Conservation (phyloP, 352 stramenopile species). For the Phytophthora pistaciae region DNA sequence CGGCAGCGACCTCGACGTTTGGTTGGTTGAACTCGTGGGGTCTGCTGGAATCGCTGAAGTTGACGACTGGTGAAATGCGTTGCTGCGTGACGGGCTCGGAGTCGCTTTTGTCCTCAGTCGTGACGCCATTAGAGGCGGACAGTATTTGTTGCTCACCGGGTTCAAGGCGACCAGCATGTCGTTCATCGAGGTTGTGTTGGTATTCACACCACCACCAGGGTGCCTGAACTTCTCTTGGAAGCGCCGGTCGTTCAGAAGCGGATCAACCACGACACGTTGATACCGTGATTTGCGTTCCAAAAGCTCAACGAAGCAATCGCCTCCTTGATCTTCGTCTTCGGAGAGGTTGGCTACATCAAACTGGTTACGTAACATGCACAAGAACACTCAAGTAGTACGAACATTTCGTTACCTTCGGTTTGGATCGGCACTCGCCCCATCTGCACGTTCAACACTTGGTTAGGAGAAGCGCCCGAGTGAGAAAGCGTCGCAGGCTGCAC, state of each 20-base stretch:
- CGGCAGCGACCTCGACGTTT: slow-evolving; percentile 5
- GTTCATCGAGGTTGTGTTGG: slow-evolving; percentile 51
- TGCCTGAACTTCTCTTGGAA: slow-evolving; percentile 75
- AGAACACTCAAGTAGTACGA: not conserved
- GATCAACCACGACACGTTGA: slow-evolving; percentile 65
- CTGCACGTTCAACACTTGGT: slow-evolving; percentile 41
- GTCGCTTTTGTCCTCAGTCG: slow-evolving; percentile 38
- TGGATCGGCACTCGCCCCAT: slow-evolving; percentile 42
- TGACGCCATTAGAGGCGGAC: slow-evolving; percentile 59
- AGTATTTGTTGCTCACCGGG: slow-evolving; percentile 60
- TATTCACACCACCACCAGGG: slow-evolving; percentile 24
- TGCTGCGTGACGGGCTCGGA: not conserved
- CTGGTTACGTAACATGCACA: not conserved
- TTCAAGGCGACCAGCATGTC: slow-evolving; percentile 48
- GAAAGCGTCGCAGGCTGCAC: slow-evolving; percentile 12
- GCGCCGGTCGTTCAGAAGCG: slow-evolving; percentile 55
- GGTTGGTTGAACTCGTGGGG: slow-evolving; percentile 7
- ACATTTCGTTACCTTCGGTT: slow-evolving; percentile 22
- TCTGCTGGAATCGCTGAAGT: slow-evolving; percentile 1
- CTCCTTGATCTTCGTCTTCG: slow-evolving; percentile 37
- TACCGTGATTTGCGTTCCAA: slow-evolving; percentile 57
- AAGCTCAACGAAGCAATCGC: slow-evolving; percentile 67
- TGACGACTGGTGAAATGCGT: not conserved
- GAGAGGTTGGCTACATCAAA: slow-evolving; percentile 19
- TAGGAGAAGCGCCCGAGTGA: slow-evolving; percentile 13